phyloP scores from a whole-genome alignment of 352 stramenopile species.

The Blastocystis sp. region DNA sequence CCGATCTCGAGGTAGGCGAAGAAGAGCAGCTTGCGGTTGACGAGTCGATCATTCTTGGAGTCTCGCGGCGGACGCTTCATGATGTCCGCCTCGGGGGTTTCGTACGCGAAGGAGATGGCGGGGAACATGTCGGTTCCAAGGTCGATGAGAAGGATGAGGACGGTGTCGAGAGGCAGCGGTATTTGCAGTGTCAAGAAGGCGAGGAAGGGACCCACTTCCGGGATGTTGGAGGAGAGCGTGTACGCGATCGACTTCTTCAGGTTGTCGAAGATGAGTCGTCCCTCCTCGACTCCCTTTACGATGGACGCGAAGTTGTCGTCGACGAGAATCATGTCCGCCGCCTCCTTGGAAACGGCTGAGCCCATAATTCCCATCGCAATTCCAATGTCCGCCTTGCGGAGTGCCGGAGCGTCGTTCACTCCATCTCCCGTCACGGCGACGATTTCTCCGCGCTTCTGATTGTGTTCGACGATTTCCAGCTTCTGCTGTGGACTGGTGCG shows the following conservation, averaged over 20 bases:
- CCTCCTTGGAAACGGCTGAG: conserved; percentile 84
- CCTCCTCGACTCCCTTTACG: conserved; percentile 81
- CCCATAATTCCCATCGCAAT: conserved; percentile 92
- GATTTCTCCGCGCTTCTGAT: conserved; percentile 72
- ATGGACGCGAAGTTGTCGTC: conserved; percentile 95
- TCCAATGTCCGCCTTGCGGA: conserved; percentile 88
- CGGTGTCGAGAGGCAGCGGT: conserved; percentile 73
- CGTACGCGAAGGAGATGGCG: conserved; percentile 80
- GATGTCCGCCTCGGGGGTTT: conserved; percentile 73
- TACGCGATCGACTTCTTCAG: conserved; percentile 84
- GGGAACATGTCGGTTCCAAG: conserved; percentile 80
- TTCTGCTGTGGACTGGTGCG: conserved; percentile 84
- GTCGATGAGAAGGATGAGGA: conserved; percentile 80
- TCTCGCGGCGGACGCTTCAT: conserved; percentile 73
- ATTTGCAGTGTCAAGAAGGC: conserved; percentile 73
- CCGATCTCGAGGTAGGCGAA: conserved; percentile 77
- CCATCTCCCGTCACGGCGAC: conserved; percentile 89
- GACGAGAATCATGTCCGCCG: conserved; percentile 83
- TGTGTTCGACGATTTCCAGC: conserved; percentile 82
- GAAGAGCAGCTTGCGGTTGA: conserved; percentile 76
- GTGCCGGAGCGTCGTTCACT: conserved; percentile 88
- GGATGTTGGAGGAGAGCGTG: conserved; percentile 78
- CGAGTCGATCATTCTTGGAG: conserved; percentile 70
- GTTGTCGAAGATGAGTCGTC: conserved; percentile 84
- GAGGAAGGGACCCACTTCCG: conserved; percentile 72